Base-by-base conservation (phyloP, 331 rosid genomes). In the Pyrus hybrid region DNA sequence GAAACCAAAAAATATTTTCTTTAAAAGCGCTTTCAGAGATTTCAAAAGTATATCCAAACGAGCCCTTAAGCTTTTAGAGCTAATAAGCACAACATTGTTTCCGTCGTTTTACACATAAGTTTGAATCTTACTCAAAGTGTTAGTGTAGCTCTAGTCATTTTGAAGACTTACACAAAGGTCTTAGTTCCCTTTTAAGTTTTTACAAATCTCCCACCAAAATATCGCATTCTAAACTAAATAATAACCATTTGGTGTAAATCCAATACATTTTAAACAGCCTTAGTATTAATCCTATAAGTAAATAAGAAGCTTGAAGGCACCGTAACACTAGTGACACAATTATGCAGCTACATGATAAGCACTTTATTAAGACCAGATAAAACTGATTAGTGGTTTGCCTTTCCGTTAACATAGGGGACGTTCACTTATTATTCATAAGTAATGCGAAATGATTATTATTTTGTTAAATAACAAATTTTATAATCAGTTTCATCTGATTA, bases 341-440 rank as follows among this genome's bases (percentile, higher is more conserved):
- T 33, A 81, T 37, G 71, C 53, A 75, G 51, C 20, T 33, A 37
- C 56, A 17, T 56, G 35, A 75, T 13, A 16, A 75, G 63, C 80
- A 71, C 75, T n/a, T 16, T 8, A 5, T 5, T 16, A 18, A 57
- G 28, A 25, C 20, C 65, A 49, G 58, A 37, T 9, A 1, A 37
- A 37, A 68, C 47, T 58, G 74, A 63, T 10, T 51, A 28, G 70
- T 41, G 23, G 29, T 57, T 74, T 3, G 71, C 73, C 78, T 84
- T 87, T 75, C 74, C 25, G 79, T 84, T 80, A 65, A 80, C 72
- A 41, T 25, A 23, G 64, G 23, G 53, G 23, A 35, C 79, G 47
- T 37, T 25, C 51, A 30, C 45, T 7, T 28, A 6, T 67, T 53
- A 6, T 67, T 37, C 29, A 62, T 33, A 33, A 63, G 63, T 1